Conservation (phyloP, 2,329 filamentous ascomycete species). For the Fusarium longipes region DNA sequence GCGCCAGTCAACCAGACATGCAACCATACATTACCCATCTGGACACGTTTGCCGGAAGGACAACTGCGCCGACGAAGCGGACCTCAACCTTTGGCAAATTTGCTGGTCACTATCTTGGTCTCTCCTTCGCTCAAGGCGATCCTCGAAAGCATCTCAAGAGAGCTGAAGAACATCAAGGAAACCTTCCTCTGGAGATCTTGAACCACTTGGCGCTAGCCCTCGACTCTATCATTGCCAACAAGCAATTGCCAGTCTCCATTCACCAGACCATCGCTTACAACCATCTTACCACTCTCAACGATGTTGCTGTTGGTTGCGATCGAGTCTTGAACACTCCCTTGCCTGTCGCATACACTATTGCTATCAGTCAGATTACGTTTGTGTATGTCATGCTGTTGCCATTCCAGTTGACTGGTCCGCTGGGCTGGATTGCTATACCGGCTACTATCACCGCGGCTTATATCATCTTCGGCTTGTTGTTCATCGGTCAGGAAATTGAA, state of each 20-base stretch:
- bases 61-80: slow-evolving; percentile 56
- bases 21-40: slow-evolving; percentile 76
- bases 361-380: slow-evolving; percentile 88
- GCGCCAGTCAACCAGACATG: slow-evolving; percentile 79
- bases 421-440: slow-evolving; percentile 82
- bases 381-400: slow-evolving; percentile 83
- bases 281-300: slow-evolving; percentile 72
- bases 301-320: slow-evolving; percentile 77
- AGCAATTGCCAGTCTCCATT: slow-evolving; percentile 65
- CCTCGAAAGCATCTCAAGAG: slow-evolving; percentile 81
- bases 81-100: slow-evolving; percentile 65
- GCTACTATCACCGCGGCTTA: slow-evolving; percentile 78
- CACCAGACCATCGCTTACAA: slow-evolving; percentile 72
- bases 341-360: slow-evolving; percentile 83
- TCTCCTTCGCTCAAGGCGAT: slow-evolving; percentile 81
- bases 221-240: slow-evolving; percentile 67
- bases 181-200: slow-evolving; percentile 83
- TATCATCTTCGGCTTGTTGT: slow-evolving; percentile 80
- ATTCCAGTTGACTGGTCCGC: slow-evolving; percentile 75
- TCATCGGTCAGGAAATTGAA: slow-evolving; percentile 84
- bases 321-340: slow-evolving; percentile 85
- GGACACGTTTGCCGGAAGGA: slow-evolving; percentile 73
- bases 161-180: slow-evolving; percentile 77
- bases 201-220: slow-evolving; percentile 76
- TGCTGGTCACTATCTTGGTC: slow-evolving; percentile 77